Percentiles rank a stretch among this genome's conserved stretches.
Evolutionary conservation across 2,329 filamentous ascomycete genomes (phyloP).

Genomic region (Colletotrichum acutatum): DNA sequence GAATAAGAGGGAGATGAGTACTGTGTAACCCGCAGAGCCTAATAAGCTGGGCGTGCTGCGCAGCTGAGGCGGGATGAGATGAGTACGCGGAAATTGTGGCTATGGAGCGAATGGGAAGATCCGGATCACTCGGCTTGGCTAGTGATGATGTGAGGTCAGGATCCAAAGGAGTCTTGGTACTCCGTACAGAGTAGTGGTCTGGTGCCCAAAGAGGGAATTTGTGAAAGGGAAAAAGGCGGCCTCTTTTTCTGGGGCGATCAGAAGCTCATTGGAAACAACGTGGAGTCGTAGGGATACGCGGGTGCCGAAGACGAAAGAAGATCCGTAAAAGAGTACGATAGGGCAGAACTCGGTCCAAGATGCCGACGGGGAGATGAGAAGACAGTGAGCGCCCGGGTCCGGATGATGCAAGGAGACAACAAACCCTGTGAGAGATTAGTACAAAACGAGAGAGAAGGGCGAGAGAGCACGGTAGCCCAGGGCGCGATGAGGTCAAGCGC

Average conservation of each 20-base stretch:
- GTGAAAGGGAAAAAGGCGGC: neutral
- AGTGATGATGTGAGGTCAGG: conserved; percentile 24
- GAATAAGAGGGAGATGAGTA: conserved; percentile 25
- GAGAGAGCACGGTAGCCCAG: neutral
- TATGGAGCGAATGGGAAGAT: conserved; percentile 24
- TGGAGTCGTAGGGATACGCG: conserved; percentile 1
- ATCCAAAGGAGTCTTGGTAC: conserved; percentile 1
- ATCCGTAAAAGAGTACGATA: neutral
- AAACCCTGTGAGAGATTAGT: conserved; percentile 13
- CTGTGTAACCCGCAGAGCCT: neutral
- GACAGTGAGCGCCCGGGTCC: neutral
- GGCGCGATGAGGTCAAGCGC: conserved; percentile 23
- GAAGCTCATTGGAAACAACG: neutral
- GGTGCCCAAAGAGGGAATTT: neutral
- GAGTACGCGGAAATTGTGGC: conserved; percentile 28
- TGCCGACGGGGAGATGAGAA: neutral
- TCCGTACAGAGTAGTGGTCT: neutral
- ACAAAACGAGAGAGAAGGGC: neutral
- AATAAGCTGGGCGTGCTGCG: conserved; percentile 25
- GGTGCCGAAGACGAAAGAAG: neutral
- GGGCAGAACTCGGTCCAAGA: neutral
- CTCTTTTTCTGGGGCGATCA: neutral
- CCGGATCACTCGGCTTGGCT: conserved; percentile 30
- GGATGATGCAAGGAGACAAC: neutral
- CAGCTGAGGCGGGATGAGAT: conserved; percentile 16